Conservation (phyloP, 1,139 yeast species). For the Suzukiozyma palmioleophila region DNA sequence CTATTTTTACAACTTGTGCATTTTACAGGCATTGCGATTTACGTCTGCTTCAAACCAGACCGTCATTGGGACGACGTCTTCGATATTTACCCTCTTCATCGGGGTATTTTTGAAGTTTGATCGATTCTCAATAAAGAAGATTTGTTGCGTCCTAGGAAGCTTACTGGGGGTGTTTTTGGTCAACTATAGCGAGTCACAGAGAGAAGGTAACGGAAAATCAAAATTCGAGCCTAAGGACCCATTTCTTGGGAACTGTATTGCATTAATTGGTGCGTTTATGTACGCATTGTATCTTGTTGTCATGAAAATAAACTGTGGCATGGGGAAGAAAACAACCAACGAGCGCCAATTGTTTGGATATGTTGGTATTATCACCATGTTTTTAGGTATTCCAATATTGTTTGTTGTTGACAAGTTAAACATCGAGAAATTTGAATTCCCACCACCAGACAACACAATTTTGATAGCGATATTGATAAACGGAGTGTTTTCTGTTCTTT, state of each 20-base stretch:
- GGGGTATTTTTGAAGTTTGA: slow-evolving; percentile 41
- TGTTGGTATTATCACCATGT: slow-evolving; percentile 40
- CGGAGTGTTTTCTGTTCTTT: slow-evolving; percentile 43
- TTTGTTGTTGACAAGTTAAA: slow-evolving; percentile 26
- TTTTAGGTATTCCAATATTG: slow-evolving; percentile 36
- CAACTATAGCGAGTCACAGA: slow-evolving; percentile 31
- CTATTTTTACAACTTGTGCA: slow-evolving; percentile 35
- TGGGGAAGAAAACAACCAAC: slow-evolving; percentile 39
- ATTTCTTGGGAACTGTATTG: slow-evolving; percentile 41
- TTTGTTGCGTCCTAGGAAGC: slow-evolving; percentile 41
- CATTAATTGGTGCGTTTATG: slow-evolving; percentile 43
- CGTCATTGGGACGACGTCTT: slow-evolving; percentile 47
- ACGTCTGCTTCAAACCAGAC: slow-evolving; percentile 55
- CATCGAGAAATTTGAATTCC: slow-evolving; percentile 39
- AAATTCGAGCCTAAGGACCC: slow-evolving; percentile 37
- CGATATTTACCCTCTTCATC: slow-evolving; percentile 46
- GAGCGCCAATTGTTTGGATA: slow-evolving; percentile 46
- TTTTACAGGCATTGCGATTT: slow-evolving; percentile 38
- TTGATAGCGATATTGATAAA: slow-evolving; percentile 33
- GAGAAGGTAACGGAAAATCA: slow-evolving; percentile 11
- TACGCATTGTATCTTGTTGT: slow-evolving; percentile 44
- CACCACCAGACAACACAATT: slow-evolving; percentile 34
- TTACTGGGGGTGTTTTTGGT: slow-evolving; percentile 46
- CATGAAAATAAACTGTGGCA: slow-evolving; percentile 43
- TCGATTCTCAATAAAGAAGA: slow-evolving; percentile 36